Conservation (phyloP, 2,329 filamentous ascomycete genomes). For the Metarhizium guizhouense region DNA sequence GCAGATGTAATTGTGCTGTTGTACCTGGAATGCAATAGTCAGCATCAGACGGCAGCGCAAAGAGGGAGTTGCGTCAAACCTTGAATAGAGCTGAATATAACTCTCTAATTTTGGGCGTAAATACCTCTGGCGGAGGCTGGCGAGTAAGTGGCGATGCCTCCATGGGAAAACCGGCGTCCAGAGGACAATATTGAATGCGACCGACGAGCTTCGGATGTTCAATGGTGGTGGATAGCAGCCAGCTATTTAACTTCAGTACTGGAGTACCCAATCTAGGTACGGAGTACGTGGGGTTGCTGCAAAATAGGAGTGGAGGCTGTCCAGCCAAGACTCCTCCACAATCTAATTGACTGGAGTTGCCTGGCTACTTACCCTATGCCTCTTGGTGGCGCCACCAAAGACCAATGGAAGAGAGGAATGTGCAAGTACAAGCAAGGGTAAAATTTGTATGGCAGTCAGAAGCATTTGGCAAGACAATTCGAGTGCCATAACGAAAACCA, state of each 20-base stretch:
- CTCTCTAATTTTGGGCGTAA: slow-evolving; percentile 88
- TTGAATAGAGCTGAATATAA: slow-evolving; percentile 82
- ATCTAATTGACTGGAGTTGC: too few species aligned
- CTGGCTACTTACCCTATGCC: too few species aligned
- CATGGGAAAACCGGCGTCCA: slow-evolving; percentile 40
- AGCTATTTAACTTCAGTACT: too few species aligned
- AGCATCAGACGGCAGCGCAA: neutral
- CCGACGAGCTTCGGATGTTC: neutral
- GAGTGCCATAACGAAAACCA: too few species aligned
- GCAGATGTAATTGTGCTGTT: slow-evolving; percentile 2
- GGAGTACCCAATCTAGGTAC: neutral
- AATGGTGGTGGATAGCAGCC: neutral
- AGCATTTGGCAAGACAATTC: too few species aligned
- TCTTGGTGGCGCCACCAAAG: too few species aligned
- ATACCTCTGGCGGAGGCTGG: slow-evolving; percentile 79
- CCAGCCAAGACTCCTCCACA: too few species aligned
- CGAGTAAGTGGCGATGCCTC: slow-evolving; percentile 89
- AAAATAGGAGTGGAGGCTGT: too few species aligned
- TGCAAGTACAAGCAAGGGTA: too few species aligned
- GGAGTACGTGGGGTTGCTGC: too few species aligned
- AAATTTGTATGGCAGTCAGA: too few species aligned
- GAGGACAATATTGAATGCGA: neutral
- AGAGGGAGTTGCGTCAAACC: slow-evolving; percentile 31
- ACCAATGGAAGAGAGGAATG: too few species aligned
- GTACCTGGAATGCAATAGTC: slow-evolving; percentile 17